phyloP scores from a whole-genome alignment of 176 grass and related monocot species.

The Raddia distichophylla region DNA sequence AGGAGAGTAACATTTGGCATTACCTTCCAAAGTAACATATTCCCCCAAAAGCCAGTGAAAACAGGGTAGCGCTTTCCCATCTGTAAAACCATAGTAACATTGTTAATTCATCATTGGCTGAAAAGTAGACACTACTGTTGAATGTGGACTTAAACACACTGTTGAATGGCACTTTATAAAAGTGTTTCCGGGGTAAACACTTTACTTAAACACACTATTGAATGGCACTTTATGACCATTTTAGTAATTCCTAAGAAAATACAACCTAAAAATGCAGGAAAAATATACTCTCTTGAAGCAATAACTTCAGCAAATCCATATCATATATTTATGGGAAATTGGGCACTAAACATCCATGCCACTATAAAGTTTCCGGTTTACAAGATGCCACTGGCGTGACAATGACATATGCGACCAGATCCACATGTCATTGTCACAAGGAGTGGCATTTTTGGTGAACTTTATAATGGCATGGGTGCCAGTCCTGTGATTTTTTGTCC shows the following conservation, averaged over 20 bases:
- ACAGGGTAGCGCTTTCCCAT: conserved; percentile 85
- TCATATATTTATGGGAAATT: background rate
- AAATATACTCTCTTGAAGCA: conserved; percentile 10
- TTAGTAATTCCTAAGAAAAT: background rate
- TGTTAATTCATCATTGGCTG: background rate
- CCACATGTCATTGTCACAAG: no score
- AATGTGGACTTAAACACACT: background rate
- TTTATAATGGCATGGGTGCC: background rate
- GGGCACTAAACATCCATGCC: no score
- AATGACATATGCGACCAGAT: no score
- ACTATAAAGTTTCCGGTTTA: no score
- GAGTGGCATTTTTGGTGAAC: no score
- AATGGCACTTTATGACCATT: background rate
- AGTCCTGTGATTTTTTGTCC: background rate
- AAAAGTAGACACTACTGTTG: background rate
- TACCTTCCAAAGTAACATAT: conserved; percentile 95
- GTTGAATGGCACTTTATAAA: background rate
- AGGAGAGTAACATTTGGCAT: conserved; percentile 23
- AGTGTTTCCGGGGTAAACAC: no score
- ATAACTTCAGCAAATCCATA: background rate
- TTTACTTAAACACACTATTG: background rate
- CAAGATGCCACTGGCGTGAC: no score
- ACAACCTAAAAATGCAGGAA: background rate
- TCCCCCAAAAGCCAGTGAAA: conserved; percentile 89
- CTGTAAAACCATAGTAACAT: conserved; percentile 53